Base-by-base conservation (phyloP, 345 rosid species). In the Dipteronia dyeriana region DNA sequence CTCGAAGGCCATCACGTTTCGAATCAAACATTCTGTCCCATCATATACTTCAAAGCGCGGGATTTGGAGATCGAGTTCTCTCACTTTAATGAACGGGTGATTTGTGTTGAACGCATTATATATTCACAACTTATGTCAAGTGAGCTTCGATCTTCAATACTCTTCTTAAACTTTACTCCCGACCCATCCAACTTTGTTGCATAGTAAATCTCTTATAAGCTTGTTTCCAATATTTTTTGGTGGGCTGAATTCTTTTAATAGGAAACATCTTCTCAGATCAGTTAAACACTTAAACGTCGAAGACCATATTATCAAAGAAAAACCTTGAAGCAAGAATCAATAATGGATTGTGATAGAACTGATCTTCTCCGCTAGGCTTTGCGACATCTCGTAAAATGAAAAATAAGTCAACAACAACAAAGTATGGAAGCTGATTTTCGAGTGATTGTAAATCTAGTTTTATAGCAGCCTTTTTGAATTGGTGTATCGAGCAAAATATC, bases 361-460 rank as follows among this genome's bases (percentile, higher is more conserved):
- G n/a, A n/a, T 16, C 20, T 19, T 4, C 5, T 38, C 47, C 49
- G 10, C n/a, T 19, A 16, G 60, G 22, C n/a, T 19, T 14, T n/a
- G 8, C 34, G 1, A 5, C 39, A 13, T 4, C 68, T 29, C 31
- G 2, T 49, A 12, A 49, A 2, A 0, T 19, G 13, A 11, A 2
- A 39, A 20, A 77, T 34, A 31, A 5, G 4, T 51, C 43, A 3
- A 62, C 12, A 4, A 77, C 7, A 26, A 77, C 68, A 70, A 77
- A 70, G 45, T 68, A 70, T 5, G 75, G 75, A 14, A 77, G 75
- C 41, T 77, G 80, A 62, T 77, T 70, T 51, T 77, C 75, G 5
- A 77, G 39, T 51, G 62, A 47, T 14, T 31, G 31, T 49, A 70
- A 26, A 19, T 77, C 80, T 5, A 10, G 25, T 17, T 57, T 60